Evolutionary conservation across 1,284 basidiomycete genomes (phyloP), one percentile per base, ranked within the genome.

Genomic region (Naganishia liquefaciens): DNA sequence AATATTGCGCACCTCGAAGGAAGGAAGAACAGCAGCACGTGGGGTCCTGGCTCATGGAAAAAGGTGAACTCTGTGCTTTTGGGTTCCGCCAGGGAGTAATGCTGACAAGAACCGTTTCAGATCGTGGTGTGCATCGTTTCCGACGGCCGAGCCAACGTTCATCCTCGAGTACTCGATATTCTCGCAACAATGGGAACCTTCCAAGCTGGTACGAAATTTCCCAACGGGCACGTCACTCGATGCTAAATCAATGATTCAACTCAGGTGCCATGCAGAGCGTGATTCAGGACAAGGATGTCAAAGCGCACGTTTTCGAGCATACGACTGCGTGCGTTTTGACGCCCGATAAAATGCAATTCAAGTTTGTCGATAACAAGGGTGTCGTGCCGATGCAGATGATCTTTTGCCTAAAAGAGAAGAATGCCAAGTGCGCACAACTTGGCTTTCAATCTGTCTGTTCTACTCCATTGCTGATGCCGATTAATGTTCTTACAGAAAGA

Each of bases 11-110:
- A 96, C 77, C 82, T 98, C 7, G 97, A 95, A 77, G 89, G 90
- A 11, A 85, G 95, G 42, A 93, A 94, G 79, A 93, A 93, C 72
- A 94, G 91, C 13, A 86, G 91, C 66, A 95, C 92, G 0, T 99
- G 95, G 96, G 95, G 95, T 3, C 85, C 87, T 7, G 91, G 97
- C 63, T 89, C 92, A 0, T 99, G 95, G 95, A 92, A 98, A 76
- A 98, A 96, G 85, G 91, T 88, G 44, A 44, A 76, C 61, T 27
- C 9, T 28, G 27, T 44, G 23, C 27, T 21, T 2, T 37, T 28
- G 39, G 13, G n/a, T n/a, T n/a, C n/a, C n/a, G n/a, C n/a, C n/a
- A n/a, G 17, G 21, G 21, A 27, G 33, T 33, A 19, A 37, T 27
- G 28, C 2, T 23, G 3, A 11, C 23, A 39, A n/a, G n/a, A n/a